Evolutionary conservation across 805 yeast species (phyloP).

Genomic region (Wickerhamiella musiphila): DNA sequence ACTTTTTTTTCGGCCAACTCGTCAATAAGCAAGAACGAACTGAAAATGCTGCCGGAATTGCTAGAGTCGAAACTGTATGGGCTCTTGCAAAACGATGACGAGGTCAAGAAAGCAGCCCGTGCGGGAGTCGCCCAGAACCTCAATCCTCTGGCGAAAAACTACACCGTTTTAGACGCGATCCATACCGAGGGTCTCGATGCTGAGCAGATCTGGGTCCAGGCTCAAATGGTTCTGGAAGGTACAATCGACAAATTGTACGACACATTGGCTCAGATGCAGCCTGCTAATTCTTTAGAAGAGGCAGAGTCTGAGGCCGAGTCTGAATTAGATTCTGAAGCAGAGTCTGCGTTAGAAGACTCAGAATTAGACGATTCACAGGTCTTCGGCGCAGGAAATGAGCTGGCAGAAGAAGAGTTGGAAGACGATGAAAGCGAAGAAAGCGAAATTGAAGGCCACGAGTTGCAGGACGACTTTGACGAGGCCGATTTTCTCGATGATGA

Average conservation of each 20-base stretch:
- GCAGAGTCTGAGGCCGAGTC: slow-evolving; percentile 7
- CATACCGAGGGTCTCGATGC: slow-evolving; percentile 77
- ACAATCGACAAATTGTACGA: slow-evolving; percentile 47
- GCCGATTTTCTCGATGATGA: slow-evolving; percentile 11
- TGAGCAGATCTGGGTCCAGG: slow-evolving; percentile 86
- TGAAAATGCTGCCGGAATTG: too few species aligned
- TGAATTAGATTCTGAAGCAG: neutral
- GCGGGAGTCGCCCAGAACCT: slow-evolving; percentile 28
- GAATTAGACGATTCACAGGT: slow-evolving; percentile 9
- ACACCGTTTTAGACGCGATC: slow-evolving; percentile 62
- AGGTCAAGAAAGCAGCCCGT: slow-evolving; percentile 13
- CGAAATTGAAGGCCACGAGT: slow-evolving; percentile 1
- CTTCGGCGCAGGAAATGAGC: slow-evolving; percentile 10
- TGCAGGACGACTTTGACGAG: slow-evolving; percentile 3
- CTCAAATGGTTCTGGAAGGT: slow-evolving; percentile 66
- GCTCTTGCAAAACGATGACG: slow-evolving; percentile 12
- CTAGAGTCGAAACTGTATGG: slow-evolving; percentile 15
- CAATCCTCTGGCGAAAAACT: slow-evolving; percentile 37
- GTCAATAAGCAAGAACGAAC: too few species aligned
- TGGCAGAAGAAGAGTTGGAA: slow-evolving; percentile 14
- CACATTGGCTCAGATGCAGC: slow-evolving; percentile 22
- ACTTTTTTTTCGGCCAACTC: too few species aligned
- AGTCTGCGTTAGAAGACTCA: slow-evolving; percentile 2
- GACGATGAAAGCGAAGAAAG: slow-evolving; percentile 2
- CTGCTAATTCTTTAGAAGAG: too few species aligned